These are phyloP conservation scores for Geranomyces variabilis DNA, from an alignment of 192 early-diverging fungal species.

Conservation along the genomic window DNA sequence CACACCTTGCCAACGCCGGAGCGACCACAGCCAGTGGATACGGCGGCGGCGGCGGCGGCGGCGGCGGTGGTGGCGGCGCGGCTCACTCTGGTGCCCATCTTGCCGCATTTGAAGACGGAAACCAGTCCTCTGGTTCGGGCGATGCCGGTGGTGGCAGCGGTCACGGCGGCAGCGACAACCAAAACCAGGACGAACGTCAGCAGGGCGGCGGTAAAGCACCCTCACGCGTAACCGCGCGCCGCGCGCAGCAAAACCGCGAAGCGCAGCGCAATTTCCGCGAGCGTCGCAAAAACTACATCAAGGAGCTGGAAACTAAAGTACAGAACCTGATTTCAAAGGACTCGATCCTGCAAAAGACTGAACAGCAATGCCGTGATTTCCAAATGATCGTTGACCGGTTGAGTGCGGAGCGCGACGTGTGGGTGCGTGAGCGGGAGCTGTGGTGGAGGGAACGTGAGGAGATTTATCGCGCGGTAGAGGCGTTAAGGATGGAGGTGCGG, in stretches of 20 bases:
- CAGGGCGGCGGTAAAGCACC: slow-evolving; percentile 18
- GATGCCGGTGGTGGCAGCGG: background rate
- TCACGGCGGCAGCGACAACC: background rate
- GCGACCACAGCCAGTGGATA: background rate
- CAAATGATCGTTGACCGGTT: slow-evolving; percentile 28
- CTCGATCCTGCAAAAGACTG: slow-evolving; percentile 17
- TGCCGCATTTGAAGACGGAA: slow-evolving; percentile 9
- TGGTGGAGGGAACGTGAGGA: slow-evolving; percentile 36
- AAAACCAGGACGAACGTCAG: slow-evolving; percentile 19
- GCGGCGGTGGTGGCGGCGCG: too few relatives aligned
- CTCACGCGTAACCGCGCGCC: slow-evolving; percentile 35
- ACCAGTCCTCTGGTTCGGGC: background rate
- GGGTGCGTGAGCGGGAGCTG: slow-evolving; percentile 27
- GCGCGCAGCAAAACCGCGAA: slow-evolving; percentile 53
- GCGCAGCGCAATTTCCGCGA: slow-evolving; percentile 51
- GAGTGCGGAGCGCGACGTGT: slow-evolving; percentile 27
- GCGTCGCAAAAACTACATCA: slow-evolving; percentile 49
- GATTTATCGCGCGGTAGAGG: slow-evolving; percentile 24
- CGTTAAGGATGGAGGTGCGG: slow-evolving; percentile 23
- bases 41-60: background rate
- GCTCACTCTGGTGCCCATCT: slow-evolving; percentile 18
- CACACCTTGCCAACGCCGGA: background rate
- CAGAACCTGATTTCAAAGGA: slow-evolving; percentile 21
- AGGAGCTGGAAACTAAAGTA: slow-evolving; percentile 32
- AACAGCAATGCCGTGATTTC: slow-evolving; percentile 25